Conservation (phyloP, 495 filamentous ascomycete genomes). For the Penicillium arizonense region DNA sequence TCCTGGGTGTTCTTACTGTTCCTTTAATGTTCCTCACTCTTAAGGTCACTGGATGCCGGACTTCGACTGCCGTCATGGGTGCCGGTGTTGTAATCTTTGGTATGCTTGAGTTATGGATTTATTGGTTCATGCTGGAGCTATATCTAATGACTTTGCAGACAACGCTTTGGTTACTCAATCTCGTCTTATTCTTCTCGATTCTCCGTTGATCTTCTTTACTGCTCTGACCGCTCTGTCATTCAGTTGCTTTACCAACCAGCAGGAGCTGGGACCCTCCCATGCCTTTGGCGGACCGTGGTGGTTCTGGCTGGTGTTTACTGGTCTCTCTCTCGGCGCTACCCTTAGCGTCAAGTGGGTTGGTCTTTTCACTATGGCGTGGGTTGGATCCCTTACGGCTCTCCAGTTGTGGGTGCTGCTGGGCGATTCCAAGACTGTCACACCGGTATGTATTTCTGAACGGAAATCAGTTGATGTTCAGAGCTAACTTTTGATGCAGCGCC, state of each 20-base stretch:
- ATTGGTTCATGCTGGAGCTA: not conserved
- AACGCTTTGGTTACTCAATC: constrained; percentile 95
- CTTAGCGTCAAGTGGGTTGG: constrained; percentile 99
- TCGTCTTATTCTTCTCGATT: constrained; percentile 92
- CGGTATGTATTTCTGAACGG: constrained; percentile 42
- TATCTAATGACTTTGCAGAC: constrained; percentile 51
- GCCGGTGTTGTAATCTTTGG: constrained; percentile 87
- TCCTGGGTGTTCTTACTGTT: constrained; percentile 81
- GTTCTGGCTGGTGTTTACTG: constrained; percentile 93
- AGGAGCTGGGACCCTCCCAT: constrained; percentile 83
- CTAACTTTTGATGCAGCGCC: constrained; percentile 47
- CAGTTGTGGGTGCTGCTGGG: constrained; percentile 95
- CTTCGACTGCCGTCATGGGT: constrained; percentile 76
- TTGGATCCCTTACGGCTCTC: constrained; percentile 83
- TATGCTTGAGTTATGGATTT: constrained; percentile 33
- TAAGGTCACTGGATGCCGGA: constrained; percentile 87
- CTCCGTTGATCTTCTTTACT: constrained; percentile 89
- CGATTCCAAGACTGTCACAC: constrained; percentile 78
- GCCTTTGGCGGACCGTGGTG: constrained; percentile 92
- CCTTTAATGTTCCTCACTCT: constrained; percentile 93
- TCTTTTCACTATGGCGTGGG: constrained; percentile 97
- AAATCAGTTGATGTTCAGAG: not conserved
- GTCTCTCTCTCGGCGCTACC: constrained; percentile 84
- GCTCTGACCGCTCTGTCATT: constrained; percentile 89
- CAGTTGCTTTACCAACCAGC: constrained; percentile 92